Evolutionary conservation across 129 eudicot species (phyloP), one percentile per base, ranked within the genome.

Genomic region (Flaveria robusta): DNA sequence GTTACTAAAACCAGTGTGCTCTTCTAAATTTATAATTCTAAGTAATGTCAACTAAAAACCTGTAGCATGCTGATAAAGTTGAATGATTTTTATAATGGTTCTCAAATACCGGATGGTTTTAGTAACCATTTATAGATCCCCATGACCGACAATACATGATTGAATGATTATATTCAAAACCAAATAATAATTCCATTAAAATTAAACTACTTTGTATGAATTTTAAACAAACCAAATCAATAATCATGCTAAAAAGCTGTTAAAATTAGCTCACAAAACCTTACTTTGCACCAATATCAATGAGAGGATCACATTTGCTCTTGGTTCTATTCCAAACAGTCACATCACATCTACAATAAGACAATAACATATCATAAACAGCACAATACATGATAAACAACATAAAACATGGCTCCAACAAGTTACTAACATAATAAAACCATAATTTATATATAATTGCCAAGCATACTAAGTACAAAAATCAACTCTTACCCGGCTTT

Each of bases 241-340:
- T 10, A 10, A 7, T 3, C 26, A 12, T 59, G 82, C 27, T 69
- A 78, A 13, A 69, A 59, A 55, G 7, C 34, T 55, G 43, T 60
- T 52, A 14, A 29, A 77, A 56, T 4, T 29, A 42, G 71, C 75
- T 66, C 7, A 29, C 3, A 45, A 55, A 70, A 76, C 68, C 97
- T 91, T 87, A 94, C 97, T 88, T 91, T 62, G 98, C 98, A 72
- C 98, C 98, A 81, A 94, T 72, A 72, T 87, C 84, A 51, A 94
- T 83, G 67, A 94, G 97, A 72, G 96, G 96, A 77, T 91, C 97
- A 67, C 98, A 94, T 87, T 94, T 94, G 89, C 91, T 91, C 89
- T 88, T 87, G 68, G 98, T 94, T 88, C 98, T 85, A 83, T 93
- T 94, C 98, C 98, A 94, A 47, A 94, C 93, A 37, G 97, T 88